phyloP scores from a whole-genome alignment of 73 alveolate genomes.

The Blepharisma stoltei region DNA sequence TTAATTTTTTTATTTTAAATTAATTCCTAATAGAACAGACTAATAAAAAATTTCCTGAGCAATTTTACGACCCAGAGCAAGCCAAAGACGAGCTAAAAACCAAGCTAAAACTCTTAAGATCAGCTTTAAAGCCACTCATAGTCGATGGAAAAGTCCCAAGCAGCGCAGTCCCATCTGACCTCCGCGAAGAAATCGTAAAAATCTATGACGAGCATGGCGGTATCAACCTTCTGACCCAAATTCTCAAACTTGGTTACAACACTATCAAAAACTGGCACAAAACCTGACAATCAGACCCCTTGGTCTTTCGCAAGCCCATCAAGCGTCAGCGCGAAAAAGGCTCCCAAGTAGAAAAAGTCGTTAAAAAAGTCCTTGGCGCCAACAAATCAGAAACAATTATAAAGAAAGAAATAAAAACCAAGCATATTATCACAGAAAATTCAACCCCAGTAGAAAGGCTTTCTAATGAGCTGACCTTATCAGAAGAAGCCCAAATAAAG shows the following conservation, averaged over 20 bases:
- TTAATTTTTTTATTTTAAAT: too few species aligned
- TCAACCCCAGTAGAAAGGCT: not conserved
- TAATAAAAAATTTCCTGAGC: not conserved
- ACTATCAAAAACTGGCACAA: slow-evolving; percentile 24
- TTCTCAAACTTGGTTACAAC: not conserved
- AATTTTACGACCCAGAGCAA: slow-evolving; percentile 11
- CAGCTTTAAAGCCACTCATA: not conserved
- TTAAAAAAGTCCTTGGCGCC: slow-evolving; percentile 10
- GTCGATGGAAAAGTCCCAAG: not conserved
- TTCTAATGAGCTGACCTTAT: not conserved
- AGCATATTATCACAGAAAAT: not conserved
- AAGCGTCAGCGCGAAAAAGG: not conserved
- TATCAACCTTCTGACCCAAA: not conserved
- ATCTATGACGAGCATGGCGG: slow-evolving; percentile 28
- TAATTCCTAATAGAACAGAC: not conserved
- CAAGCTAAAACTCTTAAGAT: not conserved
- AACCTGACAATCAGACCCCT: not conserved
- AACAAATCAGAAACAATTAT: not conserved
- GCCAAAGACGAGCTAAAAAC: slow-evolving; percentile 14
- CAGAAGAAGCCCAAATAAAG: not conserved
- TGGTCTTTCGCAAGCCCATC: not conserved
- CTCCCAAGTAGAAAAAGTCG: not conserved
- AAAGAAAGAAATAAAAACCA: not conserved
- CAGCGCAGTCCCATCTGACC: not conserved
- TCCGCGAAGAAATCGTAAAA: slow-evolving; percentile 25